Evolutionary conservation across 371 early-diverging fungal genomes (phyloP).

Genomic region (Mortierella polycephala): DNA sequence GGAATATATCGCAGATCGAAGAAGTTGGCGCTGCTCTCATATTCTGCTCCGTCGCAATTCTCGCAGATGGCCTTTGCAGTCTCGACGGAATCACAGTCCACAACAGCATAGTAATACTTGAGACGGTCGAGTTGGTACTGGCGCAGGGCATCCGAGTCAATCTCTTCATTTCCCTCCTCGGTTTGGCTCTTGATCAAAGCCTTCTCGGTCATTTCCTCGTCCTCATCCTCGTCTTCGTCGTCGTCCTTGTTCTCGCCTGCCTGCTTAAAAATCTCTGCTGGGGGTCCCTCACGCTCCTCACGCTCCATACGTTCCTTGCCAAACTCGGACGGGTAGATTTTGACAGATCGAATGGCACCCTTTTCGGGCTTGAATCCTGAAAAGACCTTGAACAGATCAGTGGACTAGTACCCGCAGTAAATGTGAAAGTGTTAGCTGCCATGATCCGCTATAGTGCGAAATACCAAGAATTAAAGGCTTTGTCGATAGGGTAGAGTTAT

Average conservation of each 20-base stretch:
- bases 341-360: constrained; percentile 80
- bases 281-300: constrained; percentile 86
- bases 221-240: constrained; percentile 59
- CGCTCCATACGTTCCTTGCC: constrained; percentile 90
- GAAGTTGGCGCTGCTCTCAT: constrained; percentile 92
- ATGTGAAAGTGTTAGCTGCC: neutral
- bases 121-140: constrained; percentile 95
- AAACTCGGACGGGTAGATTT: constrained; percentile 95
- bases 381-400: constrained; percentile 90
- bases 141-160: constrained; percentile 86
- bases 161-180: constrained; percentile 76
- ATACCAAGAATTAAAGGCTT: neutral
- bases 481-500: neutral
- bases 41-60: constrained; percentile 94
- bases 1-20: constrained; percentile 98
- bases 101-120: constrained; percentile 93
- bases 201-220: constrained; percentile 63
- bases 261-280: constrained; percentile 77
- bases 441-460: neutral
- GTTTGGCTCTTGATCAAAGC: constrained; percentile 62
- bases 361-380: constrained; percentile 85
- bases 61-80: constrained; percentile 88
- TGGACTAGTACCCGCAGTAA: constrained; percentile 59
- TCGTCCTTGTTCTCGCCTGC: constrained; percentile 51
- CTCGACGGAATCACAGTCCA: constrained; percentile 88